phyloP scores from a whole-genome alignment of 345 rosid species.

The Hibiscus trionum region DNA sequence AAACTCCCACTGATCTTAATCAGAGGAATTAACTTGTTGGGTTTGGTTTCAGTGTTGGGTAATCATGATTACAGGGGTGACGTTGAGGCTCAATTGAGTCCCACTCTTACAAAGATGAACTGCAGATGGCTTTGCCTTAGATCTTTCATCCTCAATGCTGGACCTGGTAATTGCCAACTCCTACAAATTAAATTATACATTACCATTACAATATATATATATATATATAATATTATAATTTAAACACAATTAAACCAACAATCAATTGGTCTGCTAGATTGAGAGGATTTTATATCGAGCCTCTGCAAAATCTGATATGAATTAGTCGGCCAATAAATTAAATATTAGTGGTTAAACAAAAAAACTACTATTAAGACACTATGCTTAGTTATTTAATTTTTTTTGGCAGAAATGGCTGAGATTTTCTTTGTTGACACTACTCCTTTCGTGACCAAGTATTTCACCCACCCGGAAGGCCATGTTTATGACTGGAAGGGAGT shows the following conservation, averaged over 20 bases:
- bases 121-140: constrained; percentile 45
- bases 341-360: too few relatives aligned
- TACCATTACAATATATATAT: too few relatives aligned
- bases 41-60: constrained; percentile 35
- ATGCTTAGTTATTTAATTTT: neutral
- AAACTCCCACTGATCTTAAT: too few relatives aligned
- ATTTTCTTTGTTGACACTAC: constrained; percentile 43
- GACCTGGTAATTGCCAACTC: constrained; percentile 7
- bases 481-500: constrained; percentile 35
- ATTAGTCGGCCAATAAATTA: too few relatives aligned
- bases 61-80: constrained; percentile 58
- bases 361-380: too few relatives aligned
- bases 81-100: constrained; percentile 49
- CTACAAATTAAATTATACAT: neutral
- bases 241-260: too few relatives aligned
- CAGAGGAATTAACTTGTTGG: neutral
- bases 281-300: too few relatives aligned
- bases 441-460: constrained; percentile 31
- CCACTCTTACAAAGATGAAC: constrained; percentile 27
- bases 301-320: too few relatives aligned
- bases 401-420: constrained; percentile 24
- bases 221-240: too few relatives aligned
- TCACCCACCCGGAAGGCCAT: constrained; percentile 21
- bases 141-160: constrained; percentile 32
- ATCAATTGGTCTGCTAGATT: too few relatives aligned